Evolutionary conservation across 192 early-diverging fungal species (phyloP).

Genomic region (Podila epicladia): DNA sequence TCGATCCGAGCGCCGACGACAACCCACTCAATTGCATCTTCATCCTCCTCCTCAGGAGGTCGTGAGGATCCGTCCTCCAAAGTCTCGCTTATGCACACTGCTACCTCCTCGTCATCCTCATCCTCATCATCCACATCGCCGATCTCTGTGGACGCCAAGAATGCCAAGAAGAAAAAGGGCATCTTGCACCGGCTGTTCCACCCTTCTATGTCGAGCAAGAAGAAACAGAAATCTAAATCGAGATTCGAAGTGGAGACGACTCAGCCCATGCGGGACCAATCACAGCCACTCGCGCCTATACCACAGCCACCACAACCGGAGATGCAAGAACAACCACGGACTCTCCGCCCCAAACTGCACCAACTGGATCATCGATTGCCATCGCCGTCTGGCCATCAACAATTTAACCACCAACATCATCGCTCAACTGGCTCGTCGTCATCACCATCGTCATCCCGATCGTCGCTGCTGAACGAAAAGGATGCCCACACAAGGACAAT

Average conservation of each 20-base stretch:
- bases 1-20: slow-evolving; percentile 3
- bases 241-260: neutral
- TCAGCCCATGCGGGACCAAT: neutral
- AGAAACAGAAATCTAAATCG: neutral
- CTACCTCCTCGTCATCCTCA: neutral
- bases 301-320: too few relatives aligned
- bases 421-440: neutral
- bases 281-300: neutral
- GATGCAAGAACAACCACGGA: too few relatives aligned
- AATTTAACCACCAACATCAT: neutral
- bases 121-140: neutral
- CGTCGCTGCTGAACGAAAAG: neutral
- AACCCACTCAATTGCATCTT: neutral
- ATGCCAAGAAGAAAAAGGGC: neutral
- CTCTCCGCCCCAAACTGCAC: too few relatives aligned
- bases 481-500: neutral
- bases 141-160: neutral
- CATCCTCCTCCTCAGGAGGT: slow-evolving; percentile 11
- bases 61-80: neutral
- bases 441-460: neutral
- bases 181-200: neutral
- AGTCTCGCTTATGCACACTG: neutral
- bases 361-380: neutral
- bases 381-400: neutral
- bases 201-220: neutral